Conservation (phyloP, 2,329 filamentous ascomycete species). For the Epichloe gansuensis region DNA sequence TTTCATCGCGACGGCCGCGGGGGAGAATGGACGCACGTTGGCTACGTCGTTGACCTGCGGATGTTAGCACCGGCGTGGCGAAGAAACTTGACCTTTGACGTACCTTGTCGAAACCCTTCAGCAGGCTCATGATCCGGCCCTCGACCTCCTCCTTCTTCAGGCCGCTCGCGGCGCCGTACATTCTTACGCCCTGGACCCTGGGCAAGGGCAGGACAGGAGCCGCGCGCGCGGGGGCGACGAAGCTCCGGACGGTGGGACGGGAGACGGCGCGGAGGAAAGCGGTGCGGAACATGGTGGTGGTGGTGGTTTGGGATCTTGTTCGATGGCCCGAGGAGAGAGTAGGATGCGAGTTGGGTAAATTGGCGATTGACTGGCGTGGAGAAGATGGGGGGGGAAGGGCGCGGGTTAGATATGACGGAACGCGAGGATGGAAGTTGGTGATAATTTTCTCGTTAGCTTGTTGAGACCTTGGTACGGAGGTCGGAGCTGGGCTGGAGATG, state of each 20-base stretch:
- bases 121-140: conserved; percentile 80
- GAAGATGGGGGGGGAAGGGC: neutral
- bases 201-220: conserved; percentile 29
- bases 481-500: conserved; percentile 15
- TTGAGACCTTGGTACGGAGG: conserved; percentile 13
- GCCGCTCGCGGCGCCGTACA: conserved; percentile 73
- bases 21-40: conserved; percentile 39
- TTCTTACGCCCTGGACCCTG: conserved; percentile 59
- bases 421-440: conserved; percentile 16
- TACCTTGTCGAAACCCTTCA: conserved; percentile 93
- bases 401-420: neutral
- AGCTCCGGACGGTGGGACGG: conserved; percentile 37
- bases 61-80: conserved; percentile 5
- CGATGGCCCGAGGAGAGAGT: neutral
- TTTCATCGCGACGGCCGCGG: neutral
- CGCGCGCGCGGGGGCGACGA: conserved; percentile 45
- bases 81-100: neutral
- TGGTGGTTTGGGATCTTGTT: neutral
- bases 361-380: conserved; percentile 8
- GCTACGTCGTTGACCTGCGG: conserved; percentile 53
- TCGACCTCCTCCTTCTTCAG: conserved; percentile 77
- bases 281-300: conserved; percentile 70
- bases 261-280: conserved; percentile 56
- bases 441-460: conserved; percentile 33
- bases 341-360: neutral